A percentile compares a stretch with the other conserved stretches of the same genome.
phyloP scores from a whole-genome alignment of 176 grass and related monocot genomes.

The Aegilops speltoides region DNA sequence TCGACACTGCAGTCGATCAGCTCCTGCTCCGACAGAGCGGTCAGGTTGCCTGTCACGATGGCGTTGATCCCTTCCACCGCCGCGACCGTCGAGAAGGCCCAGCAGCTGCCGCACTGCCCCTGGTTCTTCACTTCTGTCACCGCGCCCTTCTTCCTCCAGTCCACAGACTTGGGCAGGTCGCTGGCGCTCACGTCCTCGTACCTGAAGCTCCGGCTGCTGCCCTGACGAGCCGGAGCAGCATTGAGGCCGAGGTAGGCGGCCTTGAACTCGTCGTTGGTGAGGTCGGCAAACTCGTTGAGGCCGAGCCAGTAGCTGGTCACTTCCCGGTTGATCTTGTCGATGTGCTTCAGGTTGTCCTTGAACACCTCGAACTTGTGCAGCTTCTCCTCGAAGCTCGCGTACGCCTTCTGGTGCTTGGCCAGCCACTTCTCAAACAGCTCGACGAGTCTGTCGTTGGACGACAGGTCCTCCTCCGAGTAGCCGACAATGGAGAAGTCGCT shows the following conservation, averaged over 20 bases:
- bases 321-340: slow-evolving; percentile 78
- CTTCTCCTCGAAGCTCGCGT: slow-evolving; percentile 79
- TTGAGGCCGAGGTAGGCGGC: slow-evolving; percentile 55
- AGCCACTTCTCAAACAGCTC: slow-evolving; percentile 87
- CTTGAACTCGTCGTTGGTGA: slow-evolving; percentile 80
- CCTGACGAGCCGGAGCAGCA: background rate
- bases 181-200: slow-evolving; percentile 25
- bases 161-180: slow-evolving; percentile 54
- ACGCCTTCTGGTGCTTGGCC: slow-evolving; percentile 67
- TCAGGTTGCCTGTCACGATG: slow-evolving; percentile 72
- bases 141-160: slow-evolving; percentile 78
- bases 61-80: slow-evolving; percentile 80
- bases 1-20: slow-evolving; percentile 71
- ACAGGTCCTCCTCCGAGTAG: slow-evolving; percentile 65
- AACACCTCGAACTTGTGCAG: slow-evolving; percentile 72
- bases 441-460: slow-evolving; percentile 51
- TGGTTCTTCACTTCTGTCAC: slow-evolving; percentile 90
- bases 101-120: slow-evolving; percentile 90
- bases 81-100: slow-evolving; percentile 87
- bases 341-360: slow-evolving; percentile 86
- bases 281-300: slow-evolving; percentile 79
- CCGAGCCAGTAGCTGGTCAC: slow-evolving; percentile 83
- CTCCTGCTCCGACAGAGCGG: slow-evolving; percentile 82
- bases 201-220: slow-evolving; percentile 40
- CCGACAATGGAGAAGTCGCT: slow-evolving; percentile 73